Conservation (phyloP, 768 basidiomycete genomes). For the Pisolithus sp. region DNA sequence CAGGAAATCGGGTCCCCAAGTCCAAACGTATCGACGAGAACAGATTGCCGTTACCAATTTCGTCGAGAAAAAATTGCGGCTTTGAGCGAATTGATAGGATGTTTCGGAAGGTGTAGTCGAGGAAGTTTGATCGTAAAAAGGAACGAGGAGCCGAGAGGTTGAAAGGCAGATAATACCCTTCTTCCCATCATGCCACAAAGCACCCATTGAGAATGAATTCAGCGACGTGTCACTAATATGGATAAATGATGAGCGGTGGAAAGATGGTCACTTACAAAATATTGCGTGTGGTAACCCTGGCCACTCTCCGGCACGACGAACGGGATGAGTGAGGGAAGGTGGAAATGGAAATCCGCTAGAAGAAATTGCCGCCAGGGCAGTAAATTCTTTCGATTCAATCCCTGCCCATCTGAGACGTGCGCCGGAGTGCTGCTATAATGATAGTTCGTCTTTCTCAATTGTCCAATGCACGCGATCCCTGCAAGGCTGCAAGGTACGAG, state of each 20-base stretch:
- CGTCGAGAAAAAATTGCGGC: constrained; percentile 20
- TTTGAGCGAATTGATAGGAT: constrained; percentile 33
- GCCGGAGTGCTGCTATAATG: too few relatives aligned
- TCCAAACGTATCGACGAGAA: constrained; percentile 11
- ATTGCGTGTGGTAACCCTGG: background rate
- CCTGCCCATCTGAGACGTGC: too few relatives aligned
- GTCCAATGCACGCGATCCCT: too few relatives aligned
- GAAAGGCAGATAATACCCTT: constrained; percentile 8
- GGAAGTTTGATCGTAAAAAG: constrained; percentile 31
- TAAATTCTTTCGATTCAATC: too few relatives aligned
- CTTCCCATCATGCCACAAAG: background rate
- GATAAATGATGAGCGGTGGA: constrained; percentile 27
- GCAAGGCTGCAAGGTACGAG: too few relatives aligned
- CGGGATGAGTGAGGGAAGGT: background rate
- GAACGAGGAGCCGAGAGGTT: constrained; percentile 13
- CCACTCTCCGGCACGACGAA: background rate
- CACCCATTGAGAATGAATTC: background rate
- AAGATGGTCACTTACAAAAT: background rate
- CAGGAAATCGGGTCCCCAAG: constrained; percentile 1
- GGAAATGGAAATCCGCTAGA: background rate
- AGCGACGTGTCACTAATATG: constrained; percentile 19
- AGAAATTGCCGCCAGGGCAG: too few relatives aligned
- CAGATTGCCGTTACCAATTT: constrained; percentile 21
- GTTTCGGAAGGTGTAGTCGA: constrained; percentile 29
- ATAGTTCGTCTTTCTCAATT: too few relatives aligned